phyloP scores from a whole-genome alignment of 768 basidiomycete genomes.

The Suillus placidus region DNA sequence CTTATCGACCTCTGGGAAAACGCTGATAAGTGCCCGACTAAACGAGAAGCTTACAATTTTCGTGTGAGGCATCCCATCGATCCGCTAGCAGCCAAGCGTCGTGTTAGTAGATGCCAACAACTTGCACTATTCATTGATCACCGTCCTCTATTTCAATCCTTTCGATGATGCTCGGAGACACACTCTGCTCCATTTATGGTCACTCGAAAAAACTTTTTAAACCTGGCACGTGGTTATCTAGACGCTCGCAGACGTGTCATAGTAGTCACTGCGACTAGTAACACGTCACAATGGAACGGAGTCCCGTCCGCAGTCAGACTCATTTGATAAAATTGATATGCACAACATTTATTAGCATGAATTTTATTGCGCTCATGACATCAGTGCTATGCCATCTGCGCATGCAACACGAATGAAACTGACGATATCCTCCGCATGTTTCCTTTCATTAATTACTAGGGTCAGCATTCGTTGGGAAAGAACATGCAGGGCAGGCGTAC shows the following conservation, averaged over 20 bases:
- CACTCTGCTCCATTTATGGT: neutral
- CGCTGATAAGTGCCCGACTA: slow-evolving; percentile 7
- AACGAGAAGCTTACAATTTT: neutral
- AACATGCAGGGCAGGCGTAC: slow-evolving; percentile 40
- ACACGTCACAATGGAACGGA: slow-evolving; percentile 22
- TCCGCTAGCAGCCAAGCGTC: neutral
- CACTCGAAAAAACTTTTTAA: slow-evolving; percentile 26
- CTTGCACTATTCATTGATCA: slow-evolving; percentile 2
- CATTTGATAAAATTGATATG: too few relatives aligned
- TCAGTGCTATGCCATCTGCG: slow-evolving; percentile 54
- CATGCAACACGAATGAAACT: slow-evolving; percentile 62
- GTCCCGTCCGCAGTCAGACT: too few relatives aligned
- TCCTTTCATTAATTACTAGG: slow-evolving; percentile 33
- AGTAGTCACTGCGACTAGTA: too few relatives aligned
- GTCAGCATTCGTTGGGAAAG: slow-evolving; percentile 21
- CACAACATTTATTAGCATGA: neutral
- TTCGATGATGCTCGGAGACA: slow-evolving; percentile 31
- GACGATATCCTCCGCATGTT: slow-evolving; percentile 48
- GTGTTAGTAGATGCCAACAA: neutral
- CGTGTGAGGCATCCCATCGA: neutral
- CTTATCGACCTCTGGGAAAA: slow-evolving; percentile 20
- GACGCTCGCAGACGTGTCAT: slow-evolving; percentile 2
- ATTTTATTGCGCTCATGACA: slow-evolving; percentile 41
- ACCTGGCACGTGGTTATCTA: slow-evolving; percentile 21
- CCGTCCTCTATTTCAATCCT: slow-evolving; percentile 2